Evolutionary conservation across 306 rosid genomes (phyloP), one percentile per base, ranked within the genome.

Genomic region (Dalbergia cochinchinensis): DNA sequence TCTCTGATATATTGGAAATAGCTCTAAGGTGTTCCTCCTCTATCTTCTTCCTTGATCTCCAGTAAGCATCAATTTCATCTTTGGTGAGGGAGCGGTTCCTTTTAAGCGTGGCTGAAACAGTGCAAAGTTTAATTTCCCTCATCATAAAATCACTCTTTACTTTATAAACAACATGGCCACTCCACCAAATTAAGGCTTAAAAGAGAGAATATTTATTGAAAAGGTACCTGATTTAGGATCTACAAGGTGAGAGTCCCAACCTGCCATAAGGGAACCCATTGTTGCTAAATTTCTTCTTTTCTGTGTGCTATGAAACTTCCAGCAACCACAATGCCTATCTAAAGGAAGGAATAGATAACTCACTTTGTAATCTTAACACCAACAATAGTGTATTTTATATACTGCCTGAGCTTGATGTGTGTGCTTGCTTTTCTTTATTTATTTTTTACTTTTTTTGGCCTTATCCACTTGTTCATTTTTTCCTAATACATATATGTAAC

Each of bases 211-310:
- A 7, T 19, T 59, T 3, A 15, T 45, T 63, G 12, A 45, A 11
- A 73, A 4, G 9, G 35, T 82, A 92, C 97, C 97, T 87, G 92
- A 71, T 47, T 88, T 84, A 10, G 22, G 22, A 20, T 20, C 22
- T 20, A 20, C 22, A 20, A 20, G 22, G 22, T 0, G 22, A 20
- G 97, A 87, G 63, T 33, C 67, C 98, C 98, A 90, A 64, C 97
- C 98, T 39, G 92, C 85, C 96, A 92, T 88, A 48, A 92, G 89
- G 73, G 98, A 94, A 85, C 98, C 97, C 98, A 94, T 90, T 58
- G 65, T 33, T 80, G 65, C 47, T 65, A 2, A 44, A 69, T 33
- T 65, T 42, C 8, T 64, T 18, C 31, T 4, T 11, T 6, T 60
- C 8, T 51, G n/a, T 19, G 5, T 14, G 11, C 42, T 51, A 11